Evolutionary conservation across 805 yeast genomes (phyloP), one percentile per base, ranked within the genome.

Genomic region (Ogataea ramenticola): DNA sequence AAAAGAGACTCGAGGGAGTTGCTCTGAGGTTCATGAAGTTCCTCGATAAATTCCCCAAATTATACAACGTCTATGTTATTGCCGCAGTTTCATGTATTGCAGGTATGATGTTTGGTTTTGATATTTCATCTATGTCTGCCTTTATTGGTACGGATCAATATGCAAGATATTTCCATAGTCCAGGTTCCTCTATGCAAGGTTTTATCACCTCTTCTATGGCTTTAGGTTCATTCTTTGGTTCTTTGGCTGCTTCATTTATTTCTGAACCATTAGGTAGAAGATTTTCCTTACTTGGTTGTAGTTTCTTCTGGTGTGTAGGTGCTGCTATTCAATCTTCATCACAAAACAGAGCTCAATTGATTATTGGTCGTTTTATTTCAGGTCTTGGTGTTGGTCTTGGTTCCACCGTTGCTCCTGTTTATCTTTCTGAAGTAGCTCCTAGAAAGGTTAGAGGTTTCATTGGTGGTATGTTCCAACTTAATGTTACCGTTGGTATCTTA

Each of bases 51-150:
- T 46, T 41, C 31, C 51, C 74, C 45, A 71, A 64, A 43, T 50
- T 72, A 35, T 66, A 74, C 60, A 81, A 81, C 58, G 75, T 80
- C 27, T 78, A 70, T 54, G 53, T 72, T 32, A 75, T 80, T 44
- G 74, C 83, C 11, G 48, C 58, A 21, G 69, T 79, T 30, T 68
- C 86, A 34, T 70, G 83, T 49, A 57, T 82, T 24, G 82, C 85
- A 30, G 89, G 88, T 36, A 65, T 79, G 66, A 72, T 84, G 60
- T 76, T 82, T 61, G 91, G 93, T 43, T 75, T 82, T 56, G 95
- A 86, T 59, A 79, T 82, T 44, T 78, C 90, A 1, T 82, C 91
- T 0, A 74, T 85, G 66, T 75, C 88, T 0, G 79, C 85, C 1
- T 82, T 85, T 53, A 66, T 84, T 34, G 66, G 68, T 1, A 61